Conservation (phyloP, 2,329 filamentous ascomycete genomes). For the Trichoderma polysporum region DNA sequence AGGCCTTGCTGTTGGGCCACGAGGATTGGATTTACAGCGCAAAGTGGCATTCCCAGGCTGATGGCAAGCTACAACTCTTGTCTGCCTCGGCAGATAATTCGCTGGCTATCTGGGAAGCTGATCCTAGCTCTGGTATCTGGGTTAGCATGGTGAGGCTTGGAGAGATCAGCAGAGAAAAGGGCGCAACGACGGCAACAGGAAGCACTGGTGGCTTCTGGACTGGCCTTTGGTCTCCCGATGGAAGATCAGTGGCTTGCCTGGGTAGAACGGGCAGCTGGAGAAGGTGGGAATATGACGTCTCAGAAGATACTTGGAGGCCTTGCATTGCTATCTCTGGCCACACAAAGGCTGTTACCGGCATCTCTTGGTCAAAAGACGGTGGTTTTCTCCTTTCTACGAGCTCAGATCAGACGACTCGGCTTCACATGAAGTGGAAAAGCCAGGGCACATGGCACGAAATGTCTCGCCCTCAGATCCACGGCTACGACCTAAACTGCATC, state of each 20-base stretch:
- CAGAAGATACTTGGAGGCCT: slow-evolving; percentile 71
- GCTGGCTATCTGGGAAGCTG: slow-evolving; percentile 86
- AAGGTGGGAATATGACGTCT: slow-evolving; percentile 67
- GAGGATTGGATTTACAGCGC: slow-evolving; percentile 98
- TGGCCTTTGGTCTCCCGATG: slow-evolving; percentile 83
- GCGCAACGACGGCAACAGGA: slow-evolving; percentile 92
- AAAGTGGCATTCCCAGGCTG: slow-evolving; percentile 61
- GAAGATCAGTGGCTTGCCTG: slow-evolving; percentile 72
- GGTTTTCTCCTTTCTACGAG: slow-evolving; percentile 86
- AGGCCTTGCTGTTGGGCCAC: slow-evolving; percentile 88
- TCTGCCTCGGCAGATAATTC: slow-evolving; percentile 96
- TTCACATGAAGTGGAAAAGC: slow-evolving; percentile 77
- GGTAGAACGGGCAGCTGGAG: slow-evolving; percentile 94
- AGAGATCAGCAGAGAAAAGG: slow-evolving; percentile 92
- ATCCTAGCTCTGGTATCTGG: slow-evolving; percentile 84
- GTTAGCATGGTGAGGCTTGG: slow-evolving; percentile 80
- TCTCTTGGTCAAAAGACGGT: slow-evolving; percentile 81
- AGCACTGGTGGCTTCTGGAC: slow-evolving; percentile 97
- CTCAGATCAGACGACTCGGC: slow-evolving; percentile 86
- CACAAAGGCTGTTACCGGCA: slow-evolving; percentile 73
- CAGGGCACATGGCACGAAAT: slow-evolving; percentile 85
- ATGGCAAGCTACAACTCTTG: slow-evolving; percentile 66
- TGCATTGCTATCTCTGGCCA: slow-evolving; percentile 80
- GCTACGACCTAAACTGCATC: slow-evolving; percentile 96
- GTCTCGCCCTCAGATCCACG: slow-evolving; percentile 92